These are phyloP conservation scores for Pestalotiopsis fici DNA, from an alignment of 2,329 filamentous ascomycete genomes.

Conservation along the genomic window DNA sequence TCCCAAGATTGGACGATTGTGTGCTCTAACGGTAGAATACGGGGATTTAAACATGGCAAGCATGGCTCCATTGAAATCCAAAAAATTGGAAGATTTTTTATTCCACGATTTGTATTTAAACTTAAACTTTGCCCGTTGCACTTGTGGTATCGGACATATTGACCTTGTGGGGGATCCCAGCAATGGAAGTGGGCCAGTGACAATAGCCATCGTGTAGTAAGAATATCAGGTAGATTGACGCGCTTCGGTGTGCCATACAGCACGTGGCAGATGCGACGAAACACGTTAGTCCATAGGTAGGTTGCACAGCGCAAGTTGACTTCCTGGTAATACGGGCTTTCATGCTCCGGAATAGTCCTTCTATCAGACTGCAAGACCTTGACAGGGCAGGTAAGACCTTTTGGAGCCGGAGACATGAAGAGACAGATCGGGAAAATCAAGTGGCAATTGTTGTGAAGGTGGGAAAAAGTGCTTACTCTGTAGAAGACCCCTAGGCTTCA, in stretches of 20 bases:
- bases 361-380: no score
- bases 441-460: no score
- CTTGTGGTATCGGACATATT: background rate
- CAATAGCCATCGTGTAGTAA: background rate
- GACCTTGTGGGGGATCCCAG: background rate
- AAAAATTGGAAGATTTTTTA: background rate
- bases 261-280: background rate
- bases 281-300: background rate
- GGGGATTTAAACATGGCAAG: background rate
- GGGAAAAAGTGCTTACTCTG: no score
- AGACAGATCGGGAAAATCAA: no score
- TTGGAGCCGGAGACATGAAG: no score
- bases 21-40: background rate
- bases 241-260: background rate
- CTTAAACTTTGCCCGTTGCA: background rate
- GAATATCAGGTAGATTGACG: background rate
- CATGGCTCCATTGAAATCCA: background rate
- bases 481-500: no score
- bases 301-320: background rate
- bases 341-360: background rate
- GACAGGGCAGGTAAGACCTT: no score
- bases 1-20: background rate
- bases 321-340: background rate
- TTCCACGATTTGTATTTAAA: background rate
- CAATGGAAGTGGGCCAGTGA: background rate